Evolutionary conservation across 768 basidiomycete species (phyloP), one percentile per base, ranked within the genome.

Genomic region (Kwoniella bestiolae): DNA sequence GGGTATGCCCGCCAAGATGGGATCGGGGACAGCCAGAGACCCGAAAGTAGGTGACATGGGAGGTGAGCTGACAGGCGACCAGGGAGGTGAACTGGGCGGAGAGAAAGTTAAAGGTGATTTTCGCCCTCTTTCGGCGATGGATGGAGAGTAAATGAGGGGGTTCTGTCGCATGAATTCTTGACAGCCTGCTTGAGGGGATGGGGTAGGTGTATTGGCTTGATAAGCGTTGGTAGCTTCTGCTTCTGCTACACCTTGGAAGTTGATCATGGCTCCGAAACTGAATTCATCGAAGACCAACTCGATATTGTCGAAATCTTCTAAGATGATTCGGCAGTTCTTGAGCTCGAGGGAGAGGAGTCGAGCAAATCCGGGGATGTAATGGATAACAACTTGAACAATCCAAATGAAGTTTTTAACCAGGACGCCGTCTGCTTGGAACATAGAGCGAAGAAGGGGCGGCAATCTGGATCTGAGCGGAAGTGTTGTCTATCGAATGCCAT

Each of bases 301-400:
- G 21, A 67, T n/a, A 18, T 60, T 51, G 11, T 67, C 56, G 9
- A 56, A 55, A 23, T 68, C 71, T 34, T 69, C 65, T 21, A 68
- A 46, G 32, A 67, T 52, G 50, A 69, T 51, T 3, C 63, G 46
- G 35, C 41, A 59, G 45, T 69, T 56, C 28, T 45, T 35, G 18
- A 74, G 29, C 29, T 68, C 64, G 3, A 74, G 5, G 5, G 68
- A 66, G 29, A 74, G 5, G 21, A 74, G 12, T 18, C 66, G 60
- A 25, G 66, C 65, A 31, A 74, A 18, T 26, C 63, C 65, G 2
- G 72, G 60, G 21, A 62, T 57, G 31, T 79, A 74, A n/a, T 76
- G 71, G 26, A 77, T 69, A 29, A 66, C 35, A 6, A 79, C 44
- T 38, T 70, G 73, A 46, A 70, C 63, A 11, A 52, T 7, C 28